phyloP scores from a whole-genome alignment of 2,329 filamentous ascomycete species.

The Aschersonia sp. region DNA sequence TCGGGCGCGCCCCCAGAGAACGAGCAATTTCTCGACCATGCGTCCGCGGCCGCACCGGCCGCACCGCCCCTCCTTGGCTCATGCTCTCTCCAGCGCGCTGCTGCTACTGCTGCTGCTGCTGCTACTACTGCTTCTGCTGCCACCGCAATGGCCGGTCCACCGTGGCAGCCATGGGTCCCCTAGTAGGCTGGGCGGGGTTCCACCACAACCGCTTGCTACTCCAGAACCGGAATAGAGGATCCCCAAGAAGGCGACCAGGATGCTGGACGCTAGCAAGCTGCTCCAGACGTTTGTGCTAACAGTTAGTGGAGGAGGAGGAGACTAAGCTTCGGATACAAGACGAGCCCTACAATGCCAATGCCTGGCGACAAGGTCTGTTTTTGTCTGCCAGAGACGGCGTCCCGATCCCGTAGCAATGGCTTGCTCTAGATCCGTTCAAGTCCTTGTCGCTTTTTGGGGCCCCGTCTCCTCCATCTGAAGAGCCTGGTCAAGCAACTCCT shows the following conservation, averaged over 20 bases:
- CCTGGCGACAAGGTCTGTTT: not conserved
- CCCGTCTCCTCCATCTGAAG: not conserved
- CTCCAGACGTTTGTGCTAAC: not conserved
- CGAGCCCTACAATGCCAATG: too few relatives aligned
- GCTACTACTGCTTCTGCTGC: too few relatives aligned
- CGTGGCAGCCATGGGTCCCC: too few relatives aligned
- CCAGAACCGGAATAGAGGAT: not conserved
- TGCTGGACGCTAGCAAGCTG: not conserved
- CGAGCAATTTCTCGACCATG: too few relatives aligned
- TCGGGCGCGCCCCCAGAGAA: too few relatives aligned
- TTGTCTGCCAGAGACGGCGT: not conserved
- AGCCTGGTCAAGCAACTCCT: not conserved
- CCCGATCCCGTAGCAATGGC: not conserved
- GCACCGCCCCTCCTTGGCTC: too few relatives aligned
- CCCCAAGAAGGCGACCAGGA: not conserved
- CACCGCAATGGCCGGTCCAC: too few relatives aligned
- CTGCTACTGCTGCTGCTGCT: too few relatives aligned
- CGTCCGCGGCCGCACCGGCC: too few relatives aligned
- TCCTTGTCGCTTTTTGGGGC: not conserved
- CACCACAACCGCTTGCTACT: slow-evolving; percentile 3
- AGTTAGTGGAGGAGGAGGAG: not conserved
- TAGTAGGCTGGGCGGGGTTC: slow-evolving; percentile 1
- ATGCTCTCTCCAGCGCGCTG: too few relatives aligned
- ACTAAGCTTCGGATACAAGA: not conserved
- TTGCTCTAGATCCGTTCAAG: not conserved